Percentiles rank a stretch among this genome's conserved stretches.
Evolutionary conservation across 2,329 filamentous ascomycete species (phyloP).

Genomic region (Sodiomyces alkalinus): DNA sequence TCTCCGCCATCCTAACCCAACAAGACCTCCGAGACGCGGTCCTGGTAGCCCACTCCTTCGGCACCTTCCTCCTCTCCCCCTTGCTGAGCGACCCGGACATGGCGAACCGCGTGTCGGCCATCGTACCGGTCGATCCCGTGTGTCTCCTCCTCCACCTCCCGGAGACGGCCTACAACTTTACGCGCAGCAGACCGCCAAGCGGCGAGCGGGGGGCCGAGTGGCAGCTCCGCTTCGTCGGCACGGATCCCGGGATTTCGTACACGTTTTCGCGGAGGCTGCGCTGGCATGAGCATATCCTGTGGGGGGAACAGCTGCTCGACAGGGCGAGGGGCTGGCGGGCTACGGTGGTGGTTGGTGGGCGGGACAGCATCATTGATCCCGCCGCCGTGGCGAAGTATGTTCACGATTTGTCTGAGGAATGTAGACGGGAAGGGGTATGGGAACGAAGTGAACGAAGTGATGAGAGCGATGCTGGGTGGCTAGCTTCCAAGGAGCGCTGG

Average conservation of each 20-base stretch:
- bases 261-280: slow-evolving; percentile 53
- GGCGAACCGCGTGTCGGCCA: slow-evolving; percentile 29
- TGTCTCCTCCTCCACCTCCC: slow-evolving; percentile 55
- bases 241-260: slow-evolving; percentile 50
- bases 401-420: too few relatives aligned
- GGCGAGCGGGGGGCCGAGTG: slow-evolving; percentile 48
- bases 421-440: too few relatives aligned
- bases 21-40: slow-evolving; percentile 45
- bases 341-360: slow-evolving; percentile 10
- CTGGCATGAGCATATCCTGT: slow-evolving; percentile 56
- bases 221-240: slow-evolving; percentile 56
- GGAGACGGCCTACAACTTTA: slow-evolving; percentile 59
- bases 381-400: slow-evolving; percentile 12
- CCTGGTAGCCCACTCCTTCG: slow-evolving; percentile 50
- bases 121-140: slow-evolving; percentile 44
- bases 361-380: slow-evolving; percentile 11
- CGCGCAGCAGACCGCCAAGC: slow-evolving; percentile 26
- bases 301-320: slow-evolving; percentile 50
- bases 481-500: slow-evolving; percentile 7
- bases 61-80: slow-evolving; percentile 41
- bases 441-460: too few relatives aligned
- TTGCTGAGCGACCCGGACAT: slow-evolving; percentile 20
- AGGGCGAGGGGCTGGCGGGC: slow-evolving; percentile 10
- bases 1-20: slow-evolving; percentile 33
- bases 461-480: too few relatives aligned